Evolutionary conservation across 768 basidiomycete species (phyloP), one percentile per base, ranked within the genome.

Genomic region (Lentinula sp.): DNA sequence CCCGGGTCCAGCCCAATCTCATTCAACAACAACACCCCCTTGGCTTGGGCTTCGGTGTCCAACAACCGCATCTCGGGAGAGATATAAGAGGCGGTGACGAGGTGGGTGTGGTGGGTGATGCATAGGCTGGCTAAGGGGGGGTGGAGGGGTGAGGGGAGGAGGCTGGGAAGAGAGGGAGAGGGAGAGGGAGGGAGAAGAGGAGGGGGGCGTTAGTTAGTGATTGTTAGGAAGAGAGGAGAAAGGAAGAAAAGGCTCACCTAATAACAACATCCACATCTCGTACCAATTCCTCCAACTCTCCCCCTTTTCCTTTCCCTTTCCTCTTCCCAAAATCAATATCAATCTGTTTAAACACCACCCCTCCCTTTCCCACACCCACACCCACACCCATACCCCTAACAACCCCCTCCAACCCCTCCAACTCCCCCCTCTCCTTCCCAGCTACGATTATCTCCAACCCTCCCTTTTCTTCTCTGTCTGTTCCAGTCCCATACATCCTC

Each of bases 1-100:
- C 93, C 93, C 0, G 93, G 93, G 69, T 95, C 93, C 0, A 95
- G 78, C 1, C 91, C 91, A 40, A 96, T 92, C 72, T 98, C 95
- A 65, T 93, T 95, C 46, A 97, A 78, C 1, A 97, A 74, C 1
- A 95, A 74, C 6, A 95, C 82, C 37, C 83, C 82, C 1, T 23
- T 23, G 21, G 21, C 21, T 21, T 21, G 23, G 1, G 3, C 91
- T 88, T 61, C 40, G 56, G 62, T 21, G 48, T 93, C 77, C 18
- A 96, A 70, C 0, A 73, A 74, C 6, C 77, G 73, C 93, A 97
- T 97, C 8, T 79, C 84, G 0, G 82, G 81, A 0, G 91, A 92
- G 64, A 90, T 86, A 69, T 98, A 98, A 4, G 93, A 95, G 0
- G 95, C 93, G 0, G 95, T 97, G 57, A 98, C 84, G 60, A 98